These are phyloP conservation scores for Fusarium domesticum DNA, from an alignment of 2,329 filamentous ascomycete genomes.

Conservation along the genomic window DNA sequence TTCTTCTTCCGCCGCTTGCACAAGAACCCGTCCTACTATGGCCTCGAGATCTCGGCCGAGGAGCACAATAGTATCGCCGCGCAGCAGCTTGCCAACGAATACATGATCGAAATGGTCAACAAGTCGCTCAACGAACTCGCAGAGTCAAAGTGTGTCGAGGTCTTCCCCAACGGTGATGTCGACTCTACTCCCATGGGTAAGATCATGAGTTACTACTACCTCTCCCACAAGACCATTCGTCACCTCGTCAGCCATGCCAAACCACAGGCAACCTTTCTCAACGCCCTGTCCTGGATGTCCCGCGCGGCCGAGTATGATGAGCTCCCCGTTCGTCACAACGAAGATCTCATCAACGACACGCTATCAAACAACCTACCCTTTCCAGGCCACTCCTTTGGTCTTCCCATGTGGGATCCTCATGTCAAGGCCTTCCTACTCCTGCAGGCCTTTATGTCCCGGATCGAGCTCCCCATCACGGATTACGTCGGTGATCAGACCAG, in stretches of 20 bases:
- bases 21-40: conserved; percentile 98
- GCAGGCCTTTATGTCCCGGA: conserved; percentile 91
- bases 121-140: conserved; percentile 79
- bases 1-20: conserved; percentile 98
- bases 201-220: conserved; percentile 99
- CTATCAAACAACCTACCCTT: conserved; percentile 77
- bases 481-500: conserved; percentile 91
- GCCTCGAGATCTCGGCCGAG: conserved; percentile 86
- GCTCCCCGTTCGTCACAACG: conserved; percentile 94
- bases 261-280: conserved; percentile 70
- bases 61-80: conserved; percentile 86
- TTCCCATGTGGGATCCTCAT: conserved; percentile 98
- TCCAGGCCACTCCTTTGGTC: conserved; percentile 55
- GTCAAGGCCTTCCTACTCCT: conserved; percentile 93
- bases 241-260: conserved; percentile 76
- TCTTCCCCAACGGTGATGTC: conserved; percentile 84
- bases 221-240: conserved; percentile 91
- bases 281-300: conserved; percentile 89
- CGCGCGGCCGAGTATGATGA: conserved; percentile 95
- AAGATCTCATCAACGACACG: conserved; percentile 94
- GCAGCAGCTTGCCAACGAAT: conserved; percentile 85
- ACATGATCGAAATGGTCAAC: conserved; percentile 90
- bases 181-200: conserved; percentile 89
- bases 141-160: conserved; percentile 76
- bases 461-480: conserved; percentile 90